Evolutionary conservation across 768 basidiomycete species (phyloP).

Genomic region (Botryobasidium botryosum): DNA sequence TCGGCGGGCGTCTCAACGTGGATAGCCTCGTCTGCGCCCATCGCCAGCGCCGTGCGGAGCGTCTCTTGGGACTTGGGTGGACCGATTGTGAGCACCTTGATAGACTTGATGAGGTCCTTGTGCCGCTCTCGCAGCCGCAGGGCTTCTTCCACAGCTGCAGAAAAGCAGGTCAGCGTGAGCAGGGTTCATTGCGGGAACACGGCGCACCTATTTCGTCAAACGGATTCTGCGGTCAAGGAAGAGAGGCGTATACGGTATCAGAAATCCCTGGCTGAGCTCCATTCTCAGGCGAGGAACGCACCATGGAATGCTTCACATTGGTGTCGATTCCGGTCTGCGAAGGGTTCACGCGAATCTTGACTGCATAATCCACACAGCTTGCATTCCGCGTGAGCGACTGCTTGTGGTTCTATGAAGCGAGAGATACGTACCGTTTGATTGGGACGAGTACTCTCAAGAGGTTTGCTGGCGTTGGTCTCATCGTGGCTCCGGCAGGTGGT

Average conservation of each 20-base stretch:
- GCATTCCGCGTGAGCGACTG: not conserved
- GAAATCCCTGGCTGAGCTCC: not conserved
- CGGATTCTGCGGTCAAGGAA: conserved; percentile 49
- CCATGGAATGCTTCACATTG: conserved; percentile 98
- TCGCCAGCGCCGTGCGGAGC: conserved; percentile 88
- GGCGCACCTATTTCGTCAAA: conserved; percentile 91
- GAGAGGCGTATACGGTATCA: not conserved
- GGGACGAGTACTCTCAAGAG: conserved; percentile 86
- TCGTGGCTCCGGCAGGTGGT: no score
- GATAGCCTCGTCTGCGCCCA: conserved; percentile 89
- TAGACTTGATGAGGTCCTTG: conserved; percentile 61
- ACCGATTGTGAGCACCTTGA: conserved; percentile 88
- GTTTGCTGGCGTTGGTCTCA: conserved; percentile 57
- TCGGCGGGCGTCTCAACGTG: conserved; percentile 76
- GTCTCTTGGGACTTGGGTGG: conserved; percentile 80
- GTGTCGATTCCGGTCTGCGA: conserved; percentile 91
- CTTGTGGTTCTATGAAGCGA: not conserved
- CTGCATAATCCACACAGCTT: conserved; percentile 91
- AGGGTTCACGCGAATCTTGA: conserved; percentile 94
- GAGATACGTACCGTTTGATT: conserved; percentile 57
- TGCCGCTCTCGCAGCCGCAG: conserved; percentile 79
- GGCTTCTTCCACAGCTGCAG: conserved; percentile 86
- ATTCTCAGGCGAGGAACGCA: conserved; percentile 26
- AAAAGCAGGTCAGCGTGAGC: not conserved
- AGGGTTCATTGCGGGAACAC: not conserved